phyloP scores from a whole-genome alignment of 148 eudicot species.

The Talinum fruticosum region DNA sequence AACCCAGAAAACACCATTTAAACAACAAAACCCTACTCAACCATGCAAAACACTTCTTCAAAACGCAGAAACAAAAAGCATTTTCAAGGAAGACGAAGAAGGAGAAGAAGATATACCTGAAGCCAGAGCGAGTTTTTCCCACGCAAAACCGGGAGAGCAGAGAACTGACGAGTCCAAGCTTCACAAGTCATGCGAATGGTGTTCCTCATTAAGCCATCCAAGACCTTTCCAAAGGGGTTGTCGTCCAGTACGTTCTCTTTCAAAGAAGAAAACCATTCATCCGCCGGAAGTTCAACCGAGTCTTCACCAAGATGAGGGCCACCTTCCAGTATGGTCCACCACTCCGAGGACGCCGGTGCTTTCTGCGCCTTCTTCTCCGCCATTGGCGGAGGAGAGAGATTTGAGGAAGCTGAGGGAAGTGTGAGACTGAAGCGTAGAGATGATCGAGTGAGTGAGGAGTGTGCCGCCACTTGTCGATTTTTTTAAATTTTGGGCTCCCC shows the following conservation, averaged over 20 bases:
- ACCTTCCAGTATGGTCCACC: neutral
- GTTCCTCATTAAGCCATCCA: neutral
- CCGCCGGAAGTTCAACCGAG: neutral
- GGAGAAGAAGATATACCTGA: neutral
- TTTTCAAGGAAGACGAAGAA: no score
- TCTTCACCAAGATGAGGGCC: neutral
- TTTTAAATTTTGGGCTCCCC: no score
- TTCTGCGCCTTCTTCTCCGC: neutral
- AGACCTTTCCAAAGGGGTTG: neutral
- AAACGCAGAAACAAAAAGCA: neutral
- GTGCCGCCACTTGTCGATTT: no score
- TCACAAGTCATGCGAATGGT: neutral
- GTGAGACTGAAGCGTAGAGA: no score
- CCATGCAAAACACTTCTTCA: neutral
- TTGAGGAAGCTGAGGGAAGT: no score
- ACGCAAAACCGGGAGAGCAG: neutral
- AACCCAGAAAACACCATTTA: neutral
- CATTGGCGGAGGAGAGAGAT: neutral
- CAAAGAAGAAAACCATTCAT: neutral
- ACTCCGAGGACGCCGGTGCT: neutral
- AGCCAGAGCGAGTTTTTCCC: slow-evolving; percentile 6
- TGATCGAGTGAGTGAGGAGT: no score
- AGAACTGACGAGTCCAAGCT: neutral
- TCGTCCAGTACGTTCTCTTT: neutral
- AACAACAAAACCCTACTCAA: neutral